Conservation (phyloP, 306 rosid species). For the Clitoria ternatea region DNA sequence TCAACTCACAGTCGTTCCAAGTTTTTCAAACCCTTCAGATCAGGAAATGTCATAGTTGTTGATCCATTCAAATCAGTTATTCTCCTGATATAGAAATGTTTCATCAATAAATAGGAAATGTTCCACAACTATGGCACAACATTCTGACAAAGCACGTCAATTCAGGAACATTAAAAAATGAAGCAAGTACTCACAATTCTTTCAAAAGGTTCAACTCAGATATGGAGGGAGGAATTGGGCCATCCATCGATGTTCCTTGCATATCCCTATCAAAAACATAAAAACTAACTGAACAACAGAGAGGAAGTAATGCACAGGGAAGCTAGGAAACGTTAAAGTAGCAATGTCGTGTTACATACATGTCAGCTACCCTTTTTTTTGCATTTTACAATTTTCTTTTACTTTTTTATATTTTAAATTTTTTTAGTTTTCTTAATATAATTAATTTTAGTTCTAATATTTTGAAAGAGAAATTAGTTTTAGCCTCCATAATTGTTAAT, state of each 20-base stretch:
- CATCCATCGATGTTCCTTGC: constrained; percentile 72
- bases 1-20: constrained; percentile 47
- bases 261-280: constrained; percentile 39
- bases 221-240: constrained; percentile 56
- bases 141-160: constrained; percentile 5
- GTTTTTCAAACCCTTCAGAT: constrained; percentile 37
- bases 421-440: too few relatives aligned
- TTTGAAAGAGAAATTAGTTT: too few relatives aligned
- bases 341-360: background rate
- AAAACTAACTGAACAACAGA: background rate
- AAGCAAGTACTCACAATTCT: constrained; percentile 44
- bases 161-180: background rate
- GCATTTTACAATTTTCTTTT: background rate
- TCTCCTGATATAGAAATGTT: constrained; percentile 47
- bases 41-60: constrained; percentile 47
- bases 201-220: constrained; percentile 43
- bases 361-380: background rate
- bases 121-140: background rate
- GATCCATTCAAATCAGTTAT: constrained; percentile 70
- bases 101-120: constrained; percentile 14
- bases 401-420: too few relatives aligned
- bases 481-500: too few relatives aligned
- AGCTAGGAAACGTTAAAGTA: background rate
- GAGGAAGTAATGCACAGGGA: background rate
- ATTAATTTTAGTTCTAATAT: too few relatives aligned